A percentile compares a stretch with the other conserved stretches of the same genome.
Evolutionary conservation across 140 eudicot genomes (phyloP).

Genomic region (Bidens hawaiensis): DNA sequence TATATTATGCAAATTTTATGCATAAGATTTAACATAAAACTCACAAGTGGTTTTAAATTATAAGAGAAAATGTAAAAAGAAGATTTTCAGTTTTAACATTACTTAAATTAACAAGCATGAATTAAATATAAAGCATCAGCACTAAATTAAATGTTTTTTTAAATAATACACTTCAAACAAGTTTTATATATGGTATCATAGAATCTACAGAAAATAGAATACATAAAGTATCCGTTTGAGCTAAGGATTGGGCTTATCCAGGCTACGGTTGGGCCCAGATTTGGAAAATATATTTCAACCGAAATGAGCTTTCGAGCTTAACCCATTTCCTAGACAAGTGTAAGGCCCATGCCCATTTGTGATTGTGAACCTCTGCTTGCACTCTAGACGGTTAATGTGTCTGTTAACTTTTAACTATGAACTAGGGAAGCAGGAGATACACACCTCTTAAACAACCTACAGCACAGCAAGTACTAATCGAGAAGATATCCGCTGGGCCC

Average conservation of each 20-base stretch:
- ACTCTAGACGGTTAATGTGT: constrained; percentile 1
- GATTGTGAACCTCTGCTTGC: background rate
- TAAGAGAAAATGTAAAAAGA: background rate
- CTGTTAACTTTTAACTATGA: constrained; percentile 13
- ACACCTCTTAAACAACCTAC: constrained; percentile 68
- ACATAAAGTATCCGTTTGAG: background rate
- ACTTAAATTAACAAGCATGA: background rate
- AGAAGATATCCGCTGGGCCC: constrained; percentile 59
- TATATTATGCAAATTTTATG: background rate
- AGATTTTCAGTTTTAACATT: background rate
- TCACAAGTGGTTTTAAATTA: background rate
- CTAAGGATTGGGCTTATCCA: background rate
- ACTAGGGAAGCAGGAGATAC: constrained; percentile 71
- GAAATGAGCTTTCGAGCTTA: background rate
- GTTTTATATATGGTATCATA: too few relatives aligned
- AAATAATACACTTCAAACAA: too few relatives aligned
- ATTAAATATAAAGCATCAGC: background rate
- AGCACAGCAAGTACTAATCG: constrained; percentile 68
- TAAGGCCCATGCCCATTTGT: background rate
- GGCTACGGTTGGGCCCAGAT: background rate
- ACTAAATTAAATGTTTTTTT: background rate
- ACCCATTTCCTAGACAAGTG: background rate
- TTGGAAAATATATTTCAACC: background rate
- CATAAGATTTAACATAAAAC: background rate
- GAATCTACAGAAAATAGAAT: background rate